Conservation (phyloP, 2,329 filamentous ascomycete species). For the Incumbomyces delicatus region DNA sequence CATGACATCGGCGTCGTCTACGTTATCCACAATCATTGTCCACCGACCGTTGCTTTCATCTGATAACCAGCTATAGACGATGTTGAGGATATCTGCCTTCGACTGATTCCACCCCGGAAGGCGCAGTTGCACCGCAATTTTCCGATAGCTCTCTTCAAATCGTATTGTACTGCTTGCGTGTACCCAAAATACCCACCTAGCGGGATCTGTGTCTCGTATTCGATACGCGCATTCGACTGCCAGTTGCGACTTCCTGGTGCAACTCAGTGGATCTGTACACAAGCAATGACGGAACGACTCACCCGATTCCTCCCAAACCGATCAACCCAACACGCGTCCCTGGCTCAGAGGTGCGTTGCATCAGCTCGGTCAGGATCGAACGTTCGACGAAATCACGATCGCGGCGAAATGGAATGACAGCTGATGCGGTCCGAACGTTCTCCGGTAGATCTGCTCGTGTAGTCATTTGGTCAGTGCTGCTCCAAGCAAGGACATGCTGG, state of each 20-base stretch:
- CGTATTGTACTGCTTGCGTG: conserved; percentile 17
- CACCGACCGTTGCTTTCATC: conserved; percentile 5
- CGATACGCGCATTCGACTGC: conserved; percentile 22
- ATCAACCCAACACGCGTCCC: conserved; percentile 23
- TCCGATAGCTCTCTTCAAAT: conserved; percentile 21
- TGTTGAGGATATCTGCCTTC: conserved; percentile 4
- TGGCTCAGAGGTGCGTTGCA: conserved; percentile 14
- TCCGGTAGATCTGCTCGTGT: no score
- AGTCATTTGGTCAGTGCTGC: no score
- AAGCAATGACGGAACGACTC: conserved; percentile 11
- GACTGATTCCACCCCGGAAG: conserved; percentile 11
- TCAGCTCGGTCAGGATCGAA: conserved; percentile 22
- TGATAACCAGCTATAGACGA: conserved; percentile 7
- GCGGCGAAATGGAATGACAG: conserved; percentile 24
- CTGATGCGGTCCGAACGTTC: no score
- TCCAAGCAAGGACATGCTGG: no score
- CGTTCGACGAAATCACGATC: conserved; percentile 26
- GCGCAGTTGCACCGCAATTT: conserved; percentile 15
- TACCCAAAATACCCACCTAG: conserved; percentile 24
- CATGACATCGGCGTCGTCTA: conserved; percentile 8
- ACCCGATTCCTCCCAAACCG: conserved; percentile 30
- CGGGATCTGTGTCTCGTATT: conserved; percentile 11
- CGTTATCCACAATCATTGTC: conserved; percentile 12
- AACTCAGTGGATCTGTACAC: neutral
- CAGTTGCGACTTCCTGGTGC: conserved; percentile 24